Base-by-base conservation (phyloP, 169 alveolate genomes). In the Eimeria necatrix region DNA sequence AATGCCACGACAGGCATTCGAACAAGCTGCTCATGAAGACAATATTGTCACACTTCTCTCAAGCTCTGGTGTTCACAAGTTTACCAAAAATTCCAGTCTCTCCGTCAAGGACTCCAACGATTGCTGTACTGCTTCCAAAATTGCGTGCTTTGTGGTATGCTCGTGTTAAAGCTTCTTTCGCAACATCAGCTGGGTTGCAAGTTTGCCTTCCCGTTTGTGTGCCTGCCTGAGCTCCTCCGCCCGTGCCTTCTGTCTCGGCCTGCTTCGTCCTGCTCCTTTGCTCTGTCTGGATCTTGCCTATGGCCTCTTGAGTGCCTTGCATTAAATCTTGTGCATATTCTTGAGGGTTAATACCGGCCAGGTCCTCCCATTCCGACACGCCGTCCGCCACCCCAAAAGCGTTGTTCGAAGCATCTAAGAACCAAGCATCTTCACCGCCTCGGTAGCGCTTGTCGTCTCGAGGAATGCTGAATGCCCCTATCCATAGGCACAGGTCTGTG, bases 371-470 rank as follows among this genome's bases (percentile, higher is more conserved):
- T 60, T 96, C 97, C n/a, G 84, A 91, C 70, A 96, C 97, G 4
- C 97, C 97, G 74, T 96, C 97, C 10, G 97, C 97, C 46, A 96
- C 97, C 22, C 97, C 97, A 83, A 96, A 56, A 22, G 95, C 74
- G 89, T 94, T 94, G 18, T 87, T 22, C 32, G 76, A 20, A 26
- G 93, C 91, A 59, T 95, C 81, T 41, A 92, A 20, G 68, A 96
- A 96, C 96, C 96, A 96, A 48, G 96, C 97, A 60, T 96, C 97
- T 52, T 96, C 97, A 8, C 97, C 97, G 8, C 97, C 97, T 70
- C 95, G 56, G 85, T 70, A 52, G 24, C 97, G 81, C 86, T 96
- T 96, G 89, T 96, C 97, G 46, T 94, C 95, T 20, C 96, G 76
- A 32, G 97, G 96, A 78, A 96, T 76, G 51, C 68, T 52, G 59